Conservation (phyloP, 768 basidiomycete genomes). For the Trametes elegans region DNA sequence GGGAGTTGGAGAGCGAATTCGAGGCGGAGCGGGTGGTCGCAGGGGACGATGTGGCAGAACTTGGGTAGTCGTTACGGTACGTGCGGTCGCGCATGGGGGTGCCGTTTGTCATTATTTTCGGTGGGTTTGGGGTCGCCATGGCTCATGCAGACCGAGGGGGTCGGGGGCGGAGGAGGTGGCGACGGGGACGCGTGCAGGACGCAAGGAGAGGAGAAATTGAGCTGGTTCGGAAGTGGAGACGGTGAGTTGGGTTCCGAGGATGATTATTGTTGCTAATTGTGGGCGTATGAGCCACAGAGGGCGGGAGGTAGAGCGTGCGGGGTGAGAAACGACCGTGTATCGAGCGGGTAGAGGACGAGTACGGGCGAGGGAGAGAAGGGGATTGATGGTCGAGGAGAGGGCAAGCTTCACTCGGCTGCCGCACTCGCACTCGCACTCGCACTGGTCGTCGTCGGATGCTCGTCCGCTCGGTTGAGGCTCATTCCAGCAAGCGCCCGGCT, state of each 20-base stretch:
- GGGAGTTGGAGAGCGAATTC: constrained; percentile 22
- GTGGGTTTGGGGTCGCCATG: constrained; percentile 14
- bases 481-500: background rate
- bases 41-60: constrained; percentile 20
- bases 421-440: background rate
- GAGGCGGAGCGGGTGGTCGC: constrained; percentile 19
- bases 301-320: background rate
- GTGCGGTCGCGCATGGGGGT: constrained; percentile 20
- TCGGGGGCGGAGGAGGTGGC: background rate
- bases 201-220: constrained; percentile 4
- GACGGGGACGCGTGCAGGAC: background rate
- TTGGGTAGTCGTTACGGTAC: constrained; percentile 20
- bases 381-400: constrained; percentile 12
- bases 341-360: constrained; percentile 4
- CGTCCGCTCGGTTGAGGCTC: background rate
- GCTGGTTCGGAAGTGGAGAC: constrained; percentile 8
- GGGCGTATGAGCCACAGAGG: background rate
- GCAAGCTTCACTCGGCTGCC: background rate
- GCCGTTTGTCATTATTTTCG: constrained; percentile 19
- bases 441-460: too few relatives aligned
- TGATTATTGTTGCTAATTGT: constrained; percentile 7
- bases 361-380: background rate
- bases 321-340: constrained; percentile 14
- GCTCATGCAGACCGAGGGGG: background rate
- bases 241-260: background rate